Base-by-base conservation (phyloP, 2,329 filamentous ascomycete genomes). In the Periglandula ipomoeae region DNA sequence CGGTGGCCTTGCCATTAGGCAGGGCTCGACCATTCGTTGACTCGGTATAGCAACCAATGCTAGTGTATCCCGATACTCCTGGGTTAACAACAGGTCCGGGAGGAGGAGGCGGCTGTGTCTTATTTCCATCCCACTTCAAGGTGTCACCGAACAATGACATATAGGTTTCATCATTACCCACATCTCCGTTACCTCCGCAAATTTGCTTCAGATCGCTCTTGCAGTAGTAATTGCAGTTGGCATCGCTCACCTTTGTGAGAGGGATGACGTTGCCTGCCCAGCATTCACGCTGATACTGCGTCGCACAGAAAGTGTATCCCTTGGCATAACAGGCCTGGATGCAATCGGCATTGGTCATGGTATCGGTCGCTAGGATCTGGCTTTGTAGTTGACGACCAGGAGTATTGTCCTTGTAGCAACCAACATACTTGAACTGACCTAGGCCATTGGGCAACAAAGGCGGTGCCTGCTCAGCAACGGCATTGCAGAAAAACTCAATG, bases 341-440 rank as follows among this genome's bases (percentile, higher is more conserved):
- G 45, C 74, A 79, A 53, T 63, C 61, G 22, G 64, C 62, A 22
- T 67, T 71, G 3, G 71, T 71, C 60, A 68, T 74, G 13, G 58
- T 60, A 9, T 59, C 51, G n/a, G 64, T 60, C n/a, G 64, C 61
- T 37, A 71, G 70, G 0, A 74, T 50, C 52, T 70, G 66, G 3
- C 52, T 62, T 2, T 68, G 56, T 1, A 81, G 64, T 55, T 79
- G 76, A 10, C 76, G 70, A 11, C 68, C 70, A 0, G 76, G 76
- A 40, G 76, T 79, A 51, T 76, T 77, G 54, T 81, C 78, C 43
- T 69, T 69, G 61, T 66, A 80, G 59, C 78, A 81, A 3, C 77
- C 77, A 1, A 69, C 55, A 49, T 81, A 81, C 10, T 70, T 67
- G 54, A 75, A 79, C n/a, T 65, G 59, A 6, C 71, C 73, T 0